A percentile compares a stretch with the other conserved stretches of the same genome.
These are phyloP conservation scores for Daedaleopsis sinensis DNA, from an alignment of 768 basidiomycete species.

Conservation along the genomic window DNA sequence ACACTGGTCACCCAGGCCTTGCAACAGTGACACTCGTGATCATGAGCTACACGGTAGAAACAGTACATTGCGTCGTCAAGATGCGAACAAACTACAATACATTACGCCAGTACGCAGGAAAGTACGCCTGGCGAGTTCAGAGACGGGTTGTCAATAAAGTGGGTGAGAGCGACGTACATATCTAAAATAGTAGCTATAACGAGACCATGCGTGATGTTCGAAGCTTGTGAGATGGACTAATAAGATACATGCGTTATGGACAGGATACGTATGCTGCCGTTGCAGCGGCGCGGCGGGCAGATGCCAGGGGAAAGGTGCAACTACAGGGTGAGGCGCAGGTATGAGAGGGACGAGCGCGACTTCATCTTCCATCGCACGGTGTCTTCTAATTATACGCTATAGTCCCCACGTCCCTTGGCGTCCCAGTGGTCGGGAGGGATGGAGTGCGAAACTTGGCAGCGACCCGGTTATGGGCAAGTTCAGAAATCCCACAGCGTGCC, in stretches of 20 bases:
- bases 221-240: constrained; percentile 4
- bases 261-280: constrained; percentile 6
- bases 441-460: not conserved
- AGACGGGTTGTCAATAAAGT: not conserved
- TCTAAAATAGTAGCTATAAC: constrained; percentile 10
- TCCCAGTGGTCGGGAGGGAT: not conserved
- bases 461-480: not conserved
- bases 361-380: constrained; percentile 3
- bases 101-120: not conserved
- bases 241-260: constrained; percentile 4
- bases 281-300: not conserved
- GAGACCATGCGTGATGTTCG: constrained; percentile 2
- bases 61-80: not conserved
- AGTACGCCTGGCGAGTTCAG: not conserved
- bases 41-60: not conserved
- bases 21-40: not conserved
- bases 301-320: not conserved
- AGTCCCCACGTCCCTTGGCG: not conserved
- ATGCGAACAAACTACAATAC: not conserved
- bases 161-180: not conserved
- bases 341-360: not conserved
- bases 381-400: constrained; percentile 14
- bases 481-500: constrained; percentile 45
- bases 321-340: not conserved
- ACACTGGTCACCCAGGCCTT: not conserved